A percentile compares a stretch with the other conserved stretches of the same genome.
Conservation (phyloP, 2,329 filamentous ascomycete genomes). For the Lecanoromycetidae sp. region DNA sequence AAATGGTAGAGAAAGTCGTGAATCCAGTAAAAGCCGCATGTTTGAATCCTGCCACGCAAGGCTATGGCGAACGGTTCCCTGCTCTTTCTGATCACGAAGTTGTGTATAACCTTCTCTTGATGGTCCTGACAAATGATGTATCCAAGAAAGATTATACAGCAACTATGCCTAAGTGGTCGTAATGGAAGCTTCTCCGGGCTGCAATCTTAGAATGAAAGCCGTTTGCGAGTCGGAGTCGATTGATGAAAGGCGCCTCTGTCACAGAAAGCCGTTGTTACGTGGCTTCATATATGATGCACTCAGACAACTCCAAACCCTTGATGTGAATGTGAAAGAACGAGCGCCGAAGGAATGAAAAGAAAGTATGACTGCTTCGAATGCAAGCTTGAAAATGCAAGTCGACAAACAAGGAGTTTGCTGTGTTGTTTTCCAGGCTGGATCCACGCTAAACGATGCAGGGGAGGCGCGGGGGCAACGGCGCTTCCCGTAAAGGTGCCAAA, state of each 20-base stretch:
- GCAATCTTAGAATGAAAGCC: background rate
- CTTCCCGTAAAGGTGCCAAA: background rate
- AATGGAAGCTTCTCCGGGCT: background rate
- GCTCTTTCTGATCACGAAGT: background rate
- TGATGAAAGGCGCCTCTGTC: background rate
- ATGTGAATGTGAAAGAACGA: background rate
- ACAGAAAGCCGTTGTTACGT: background rate
- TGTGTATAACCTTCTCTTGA: background rate
- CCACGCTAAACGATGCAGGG: conserved; percentile 4
- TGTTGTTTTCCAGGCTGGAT: conserved; percentile 4
- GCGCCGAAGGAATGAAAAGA: background rate
- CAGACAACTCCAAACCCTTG: background rate
- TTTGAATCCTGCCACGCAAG: background rate
- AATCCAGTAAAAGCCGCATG: conserved; percentile 1
- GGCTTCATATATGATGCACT: background rate
- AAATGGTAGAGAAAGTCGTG: conserved; percentile 11
- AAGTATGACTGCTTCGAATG: background rate
- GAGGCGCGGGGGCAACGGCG: conserved; percentile 5
- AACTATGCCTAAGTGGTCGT: background rate
- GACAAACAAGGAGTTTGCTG: background rate
- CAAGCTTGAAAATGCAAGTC: background rate
- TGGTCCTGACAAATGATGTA: background rate
- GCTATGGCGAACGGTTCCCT: background rate
- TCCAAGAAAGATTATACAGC: background rate
- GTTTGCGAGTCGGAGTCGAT: background rate